Conservation (phyloP, 164 flowering plant species). For the Brasenia schreberi region DNA sequence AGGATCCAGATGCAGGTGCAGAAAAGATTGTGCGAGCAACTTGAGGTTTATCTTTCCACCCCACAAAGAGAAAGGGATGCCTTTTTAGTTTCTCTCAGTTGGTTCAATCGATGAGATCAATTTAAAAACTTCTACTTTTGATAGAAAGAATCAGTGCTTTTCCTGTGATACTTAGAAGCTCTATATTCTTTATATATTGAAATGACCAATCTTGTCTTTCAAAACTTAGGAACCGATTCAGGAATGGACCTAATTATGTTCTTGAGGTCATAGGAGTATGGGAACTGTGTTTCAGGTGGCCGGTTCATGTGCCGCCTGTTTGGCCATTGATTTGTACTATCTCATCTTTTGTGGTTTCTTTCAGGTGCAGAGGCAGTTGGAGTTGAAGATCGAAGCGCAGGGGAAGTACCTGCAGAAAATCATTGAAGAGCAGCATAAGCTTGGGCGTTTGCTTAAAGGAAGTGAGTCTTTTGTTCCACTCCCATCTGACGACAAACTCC, state of each 20-base stretch:
- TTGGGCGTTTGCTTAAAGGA: conserved; percentile 25
- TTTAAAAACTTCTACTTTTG: too few species aligned
- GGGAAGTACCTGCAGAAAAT: conserved; percentile 67
- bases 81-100: too few species aligned
- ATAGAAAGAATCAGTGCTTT: too few species aligned
- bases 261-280: too few species aligned
- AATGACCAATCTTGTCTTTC: neutral
- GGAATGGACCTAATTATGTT: too few species aligned
- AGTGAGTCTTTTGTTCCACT: neutral
- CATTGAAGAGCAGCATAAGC: conserved; percentile 64
- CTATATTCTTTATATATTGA: too few species aligned
- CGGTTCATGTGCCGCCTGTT: neutral
- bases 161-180: too few species aligned
- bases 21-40: conserved; percentile 64
- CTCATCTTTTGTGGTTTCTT: neutral
- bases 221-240: neutral
- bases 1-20: conserved; percentile 71
- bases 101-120: too few species aligned
- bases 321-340: neutral
- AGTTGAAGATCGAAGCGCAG: conserved; percentile 70
- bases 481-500: neutral
- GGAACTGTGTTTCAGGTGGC: too few species aligned
- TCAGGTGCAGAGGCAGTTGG: conserved; percentile 64
- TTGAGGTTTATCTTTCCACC: conserved; percentile 30
- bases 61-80: too few species aligned